phyloP scores from a whole-genome alignment of 805 yeast genomes.

The Cyberlindnera maritima region DNA sequence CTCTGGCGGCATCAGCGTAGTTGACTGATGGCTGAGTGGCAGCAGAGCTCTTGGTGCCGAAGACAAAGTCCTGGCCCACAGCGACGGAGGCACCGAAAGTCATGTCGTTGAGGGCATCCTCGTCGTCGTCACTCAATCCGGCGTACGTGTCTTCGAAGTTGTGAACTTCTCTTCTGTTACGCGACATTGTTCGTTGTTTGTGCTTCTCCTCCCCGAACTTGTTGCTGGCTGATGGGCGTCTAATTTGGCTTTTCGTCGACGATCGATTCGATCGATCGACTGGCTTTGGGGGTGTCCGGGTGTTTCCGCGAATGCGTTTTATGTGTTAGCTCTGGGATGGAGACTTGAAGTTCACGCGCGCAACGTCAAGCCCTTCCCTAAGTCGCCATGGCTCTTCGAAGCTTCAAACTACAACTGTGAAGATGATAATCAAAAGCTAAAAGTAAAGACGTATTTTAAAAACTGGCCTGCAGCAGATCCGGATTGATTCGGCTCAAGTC shows the following conservation, averaged over 20 bases:
- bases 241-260: background rate
- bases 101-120: conserved; percentile 77
- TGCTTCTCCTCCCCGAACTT: background rate
- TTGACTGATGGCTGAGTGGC: conserved; percentile 32
- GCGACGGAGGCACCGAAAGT: conserved; percentile 64
- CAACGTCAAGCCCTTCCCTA: no score
- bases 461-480: no score
- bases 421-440: no score
- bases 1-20: conserved; percentile 42
- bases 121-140: conserved; percentile 68
- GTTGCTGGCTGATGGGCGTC: background rate
- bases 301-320: background rate
- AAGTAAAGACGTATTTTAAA: background rate
- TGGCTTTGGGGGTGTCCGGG: background rate
- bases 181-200: conserved; percentile 13
- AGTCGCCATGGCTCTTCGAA: no score
- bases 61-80: conserved; percentile 63
- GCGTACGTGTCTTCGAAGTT: conserved; percentile 86
- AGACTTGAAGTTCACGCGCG: no score
- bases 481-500: no score
- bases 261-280: background rate
- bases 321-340: no score
- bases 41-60: conserved; percentile 37
- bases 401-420: no score
- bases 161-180: conserved; percentile 33